These are phyloP conservation scores for Yamadazyma sp. DNA, from an alignment of 1,139 yeast species.

Conservation along the genomic window DNA sequence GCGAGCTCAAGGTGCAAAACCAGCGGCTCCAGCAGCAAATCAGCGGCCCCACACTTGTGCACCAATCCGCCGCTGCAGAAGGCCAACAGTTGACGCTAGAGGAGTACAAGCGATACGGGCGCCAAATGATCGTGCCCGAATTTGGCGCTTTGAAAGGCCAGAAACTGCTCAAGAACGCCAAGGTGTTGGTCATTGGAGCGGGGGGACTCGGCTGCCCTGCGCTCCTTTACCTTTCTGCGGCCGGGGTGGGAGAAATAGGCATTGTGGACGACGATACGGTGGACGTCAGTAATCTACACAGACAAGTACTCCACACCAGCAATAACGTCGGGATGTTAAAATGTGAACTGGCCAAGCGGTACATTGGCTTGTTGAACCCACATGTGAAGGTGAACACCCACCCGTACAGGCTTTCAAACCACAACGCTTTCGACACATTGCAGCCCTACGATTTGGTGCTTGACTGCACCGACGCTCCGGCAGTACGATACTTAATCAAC, in stretches of 20 bases:
- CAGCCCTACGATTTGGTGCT: constrained; percentile 69
- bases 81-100: constrained; percentile 37
- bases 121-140: constrained; percentile 91
- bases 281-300: constrained; percentile 80
- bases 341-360: constrained; percentile 71
- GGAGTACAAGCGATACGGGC: constrained; percentile 83
- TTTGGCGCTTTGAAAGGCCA: constrained; percentile 63
- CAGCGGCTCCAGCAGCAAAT: constrained; percentile 13
- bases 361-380: constrained; percentile 62
- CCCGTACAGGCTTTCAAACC: constrained; percentile 49
- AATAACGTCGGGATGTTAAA: constrained; percentile 67
- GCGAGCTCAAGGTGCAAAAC: constrained; percentile 27
- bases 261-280: constrained; percentile 86
- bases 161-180: constrained; percentile 51
- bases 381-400: constrained; percentile 55
- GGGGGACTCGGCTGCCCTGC: constrained; percentile 98
- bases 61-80: neutral
- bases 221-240: constrained; percentile 76
- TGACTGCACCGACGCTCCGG: constrained; percentile 95
- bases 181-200: constrained; percentile 83
- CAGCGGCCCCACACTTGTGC: neutral
- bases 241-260: constrained; percentile 85
- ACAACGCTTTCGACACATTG: constrained; percentile 66
- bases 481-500: constrained; percentile 80
- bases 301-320: constrained; percentile 82